Evolutionary conservation across 169 alveolate species (phyloP).

Genomic region (Plasmodium ovale): DNA sequence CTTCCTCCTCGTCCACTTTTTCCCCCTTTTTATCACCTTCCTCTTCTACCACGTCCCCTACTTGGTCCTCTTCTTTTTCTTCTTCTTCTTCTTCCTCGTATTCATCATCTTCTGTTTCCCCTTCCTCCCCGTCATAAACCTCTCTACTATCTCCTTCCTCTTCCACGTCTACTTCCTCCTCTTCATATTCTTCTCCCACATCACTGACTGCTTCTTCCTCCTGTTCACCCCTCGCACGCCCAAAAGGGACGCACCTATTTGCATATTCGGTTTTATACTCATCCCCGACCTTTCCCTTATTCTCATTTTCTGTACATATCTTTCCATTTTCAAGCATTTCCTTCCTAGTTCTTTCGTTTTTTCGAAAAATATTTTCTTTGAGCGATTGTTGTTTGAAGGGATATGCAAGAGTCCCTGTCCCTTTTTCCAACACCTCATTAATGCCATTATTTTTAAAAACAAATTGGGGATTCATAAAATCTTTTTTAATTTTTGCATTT

Average conservation of each 20-base stretch:
- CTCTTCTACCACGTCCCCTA: not conserved
- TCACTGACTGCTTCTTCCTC: not conserved
- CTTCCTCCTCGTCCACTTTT: not conserved
- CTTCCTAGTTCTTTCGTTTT: no score
- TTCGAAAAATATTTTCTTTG: no score
- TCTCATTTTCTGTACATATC: not conserved
- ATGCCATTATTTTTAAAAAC: no score
- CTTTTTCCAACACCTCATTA: no score
- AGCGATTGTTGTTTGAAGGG: no score
- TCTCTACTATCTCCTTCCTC: not conserved
- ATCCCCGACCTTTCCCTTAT: not conserved
- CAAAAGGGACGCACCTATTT: no score
- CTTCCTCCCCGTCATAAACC: not conserved
- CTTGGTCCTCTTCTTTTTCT: not conserved
- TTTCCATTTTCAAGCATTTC: not conserved
- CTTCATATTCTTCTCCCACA: not conserved
- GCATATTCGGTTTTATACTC: not conserved
- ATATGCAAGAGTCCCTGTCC: no score
- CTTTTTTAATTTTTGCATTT: no score
- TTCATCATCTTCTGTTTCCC: not conserved
- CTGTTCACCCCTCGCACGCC: not conserved
- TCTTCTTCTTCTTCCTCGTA: conserved; percentile 1
- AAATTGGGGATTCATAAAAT: no score
- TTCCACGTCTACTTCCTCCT: not conserved
- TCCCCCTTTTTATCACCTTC: not conserved